Conservation (phyloP, 805 yeast genomes). For the Candida mattraensis region DNA sequence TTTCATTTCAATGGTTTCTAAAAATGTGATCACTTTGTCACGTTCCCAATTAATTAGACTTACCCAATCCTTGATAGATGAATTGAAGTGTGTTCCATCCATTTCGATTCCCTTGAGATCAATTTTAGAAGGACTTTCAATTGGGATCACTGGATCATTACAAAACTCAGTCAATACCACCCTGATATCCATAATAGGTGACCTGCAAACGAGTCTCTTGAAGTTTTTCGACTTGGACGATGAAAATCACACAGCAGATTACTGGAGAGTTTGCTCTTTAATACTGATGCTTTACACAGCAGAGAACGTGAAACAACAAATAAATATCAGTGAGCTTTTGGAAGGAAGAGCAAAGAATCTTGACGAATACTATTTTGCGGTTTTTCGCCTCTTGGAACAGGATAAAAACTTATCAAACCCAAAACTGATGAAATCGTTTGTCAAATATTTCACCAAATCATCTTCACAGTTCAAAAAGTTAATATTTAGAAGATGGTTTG, state of each 20-base stretch:
- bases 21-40: constrained; percentile 45
- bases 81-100: constrained; percentile 6
- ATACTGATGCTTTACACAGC: constrained; percentile 49
- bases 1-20: constrained; percentile 40
- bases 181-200: constrained; percentile 15
- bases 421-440: constrained; percentile 22
- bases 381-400: constrained; percentile 46
- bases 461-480: constrained; percentile 17
- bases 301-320: constrained; percentile 15
- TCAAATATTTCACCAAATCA: constrained; percentile 25
- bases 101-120: constrained; percentile 27
- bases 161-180: constrained; percentile 31
- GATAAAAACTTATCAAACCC: constrained; percentile 25
- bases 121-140: constrained; percentile 43
- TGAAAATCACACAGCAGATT: constrained; percentile 9
- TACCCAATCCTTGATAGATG: constrained; percentile 22
- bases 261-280: constrained; percentile 49
- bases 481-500: constrained; percentile 55
- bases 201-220: constrained; percentile 21
- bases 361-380: constrained; percentile 20
- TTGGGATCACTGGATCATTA: constrained; percentile 25
- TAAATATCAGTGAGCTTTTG: constrained; percentile 3
- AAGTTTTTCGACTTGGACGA: constrained; percentile 18
- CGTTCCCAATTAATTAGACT: constrained; percentile 40
- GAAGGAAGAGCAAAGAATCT: not conserved